These are phyloP conservation scores for Colletotrichum gloeosporioides DNA, from an alignment of 2,329 filamentous ascomycete species.

Conservation along the genomic window DNA sequence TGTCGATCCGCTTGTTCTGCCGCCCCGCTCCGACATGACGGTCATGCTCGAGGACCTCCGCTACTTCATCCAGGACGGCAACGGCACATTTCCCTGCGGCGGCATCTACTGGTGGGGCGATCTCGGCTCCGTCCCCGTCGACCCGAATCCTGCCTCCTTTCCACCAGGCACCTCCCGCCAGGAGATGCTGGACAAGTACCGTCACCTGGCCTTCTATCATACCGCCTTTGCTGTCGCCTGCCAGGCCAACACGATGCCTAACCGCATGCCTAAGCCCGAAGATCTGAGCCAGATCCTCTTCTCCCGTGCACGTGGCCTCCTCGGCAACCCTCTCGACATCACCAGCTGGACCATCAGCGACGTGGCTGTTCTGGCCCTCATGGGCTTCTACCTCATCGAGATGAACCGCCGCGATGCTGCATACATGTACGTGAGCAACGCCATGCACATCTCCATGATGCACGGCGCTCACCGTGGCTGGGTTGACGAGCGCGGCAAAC, in stretches of 20 bases:
- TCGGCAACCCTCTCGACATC: slow-evolving; percentile 54
- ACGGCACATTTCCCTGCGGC: slow-evolving; percentile 45
- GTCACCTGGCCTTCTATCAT: slow-evolving; percentile 50
- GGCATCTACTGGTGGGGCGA: slow-evolving; percentile 56
- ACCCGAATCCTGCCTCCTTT: slow-evolving; percentile 25
- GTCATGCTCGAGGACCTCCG: slow-evolving; percentile 45
- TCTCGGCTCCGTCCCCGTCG: slow-evolving; percentile 35
- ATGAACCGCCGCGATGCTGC: slow-evolving; percentile 54
- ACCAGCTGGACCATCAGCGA: slow-evolving; percentile 46
- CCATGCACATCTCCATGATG: slow-evolving; percentile 53
- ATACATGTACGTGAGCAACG: slow-evolving; percentile 51
- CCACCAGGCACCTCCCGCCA: slow-evolving; percentile 25
- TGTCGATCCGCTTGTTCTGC: slow-evolving; percentile 46
- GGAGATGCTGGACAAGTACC: slow-evolving; percentile 28
- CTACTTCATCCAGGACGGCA: slow-evolving; percentile 51
- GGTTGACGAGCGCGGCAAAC: slow-evolving; percentile 47
- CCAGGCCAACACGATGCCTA: slow-evolving; percentile 32
- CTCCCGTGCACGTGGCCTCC: slow-evolving; percentile 44
- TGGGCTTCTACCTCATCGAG: slow-evolving; percentile 55
- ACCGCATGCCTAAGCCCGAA: slow-evolving; percentile 30
- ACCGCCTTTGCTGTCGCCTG: slow-evolving; percentile 48
- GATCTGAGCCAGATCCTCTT: slow-evolving; percentile 49
- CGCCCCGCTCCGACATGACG: slow-evolving; percentile 39
- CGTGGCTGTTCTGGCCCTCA: slow-evolving; percentile 49
- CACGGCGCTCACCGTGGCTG: slow-evolving; percentile 52